Evolutionary conservation across 1,139 yeast species (phyloP), one percentile per base, ranked within the genome.

Genomic region (Yamadazyma jaroonii): DNA sequence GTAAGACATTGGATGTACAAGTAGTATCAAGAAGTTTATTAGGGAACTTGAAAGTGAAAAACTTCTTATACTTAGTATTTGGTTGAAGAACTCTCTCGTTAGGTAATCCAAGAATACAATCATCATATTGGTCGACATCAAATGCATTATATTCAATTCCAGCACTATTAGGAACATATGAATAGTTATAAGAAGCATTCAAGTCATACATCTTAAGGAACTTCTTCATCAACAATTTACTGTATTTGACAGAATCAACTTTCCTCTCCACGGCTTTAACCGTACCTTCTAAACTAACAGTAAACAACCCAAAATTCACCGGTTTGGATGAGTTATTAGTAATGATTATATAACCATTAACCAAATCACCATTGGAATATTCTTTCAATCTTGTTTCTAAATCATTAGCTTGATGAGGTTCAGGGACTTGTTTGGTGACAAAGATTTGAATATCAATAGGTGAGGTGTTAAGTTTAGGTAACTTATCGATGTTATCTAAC

Each of bases 41-140:
- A 0, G 89, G 90, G 40, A 83, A 71, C 52, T 72, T 79, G 56
- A 83, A 82, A 21, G 78, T 72, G 55, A 83, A 81, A 48, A 70
- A 75, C 53, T 82, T 82, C 50, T 81, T 81, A 52, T 80, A 79
- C 45, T 64, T 72, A 2, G 57, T 56, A 12, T 71, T 59, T 0
- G 88, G 84, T 38, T 60, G 57, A 25, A 83, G 59, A 0, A 72
- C 53, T 45, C 84, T 60, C 44, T 70, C 72, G 41, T 72, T 61
- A 0, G 77, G 73, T 10, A 83, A 54, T 0, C 86, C 88, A 37
- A 79, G 52, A 7, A 53, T 44, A 31, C 77, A 59, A 2, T 74
- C 75, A 52, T 82, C 88, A 32, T 52, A 50, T 15, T 46, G 40
- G 49, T 78, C 84, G 3, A 43, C 49, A 9, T 67, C 55, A 32